Evolutionary conservation across 2,329 filamentous ascomycete species (phyloP).

Genomic region (Penicillium sp.): DNA sequence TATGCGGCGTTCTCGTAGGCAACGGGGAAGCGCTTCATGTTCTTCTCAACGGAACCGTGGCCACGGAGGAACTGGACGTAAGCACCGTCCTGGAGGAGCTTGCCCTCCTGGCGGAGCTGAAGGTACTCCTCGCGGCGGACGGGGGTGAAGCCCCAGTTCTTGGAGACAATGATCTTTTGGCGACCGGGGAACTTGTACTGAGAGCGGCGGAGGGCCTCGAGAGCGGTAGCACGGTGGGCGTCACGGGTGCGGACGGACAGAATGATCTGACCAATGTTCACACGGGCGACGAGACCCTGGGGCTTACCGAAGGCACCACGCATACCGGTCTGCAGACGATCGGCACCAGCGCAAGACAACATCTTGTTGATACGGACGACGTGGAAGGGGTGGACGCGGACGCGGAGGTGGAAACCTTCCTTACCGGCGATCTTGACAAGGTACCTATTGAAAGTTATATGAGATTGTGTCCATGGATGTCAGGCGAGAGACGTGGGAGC

Average conservation of each 20-base stretch:
- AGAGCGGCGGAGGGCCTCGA: conserved; percentile 97
- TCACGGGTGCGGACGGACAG: conserved; percentile 97
- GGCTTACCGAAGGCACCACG: conserved; percentile 99
- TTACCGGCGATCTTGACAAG: conserved; percentile 68
- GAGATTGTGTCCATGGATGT: conserved; percentile 2
- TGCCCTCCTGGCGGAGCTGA: conserved; percentile 88
- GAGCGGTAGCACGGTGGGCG: conserved; percentile 82
- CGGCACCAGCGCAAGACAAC: conserved; percentile 99
- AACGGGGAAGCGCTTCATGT: conserved; percentile 92
- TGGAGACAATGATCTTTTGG: conserved; percentile 99
- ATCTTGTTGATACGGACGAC: conserved; percentile 99
- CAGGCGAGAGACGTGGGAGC: not conserved
- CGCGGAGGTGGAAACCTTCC: conserved; percentile 69
- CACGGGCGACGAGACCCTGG: conserved; percentile 97
- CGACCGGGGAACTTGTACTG: conserved; percentile 99
- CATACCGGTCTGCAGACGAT: conserved; percentile 99
- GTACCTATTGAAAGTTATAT: conserved; percentile 48
- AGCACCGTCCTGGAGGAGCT: conserved; percentile 94
- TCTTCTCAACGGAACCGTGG: conserved; percentile 79
- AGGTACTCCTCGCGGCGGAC: conserved; percentile 97
- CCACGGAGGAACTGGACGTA: conserved; percentile 99
- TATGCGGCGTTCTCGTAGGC: conserved; percentile 61
- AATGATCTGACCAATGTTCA: conserved; percentile 99
- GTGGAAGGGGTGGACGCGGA: conserved; percentile 96
- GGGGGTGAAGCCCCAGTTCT: conserved; percentile 99